phyloP scores from a whole-genome alignment of 73 alveolate species.

The Uronychia binucleata region DNA sequence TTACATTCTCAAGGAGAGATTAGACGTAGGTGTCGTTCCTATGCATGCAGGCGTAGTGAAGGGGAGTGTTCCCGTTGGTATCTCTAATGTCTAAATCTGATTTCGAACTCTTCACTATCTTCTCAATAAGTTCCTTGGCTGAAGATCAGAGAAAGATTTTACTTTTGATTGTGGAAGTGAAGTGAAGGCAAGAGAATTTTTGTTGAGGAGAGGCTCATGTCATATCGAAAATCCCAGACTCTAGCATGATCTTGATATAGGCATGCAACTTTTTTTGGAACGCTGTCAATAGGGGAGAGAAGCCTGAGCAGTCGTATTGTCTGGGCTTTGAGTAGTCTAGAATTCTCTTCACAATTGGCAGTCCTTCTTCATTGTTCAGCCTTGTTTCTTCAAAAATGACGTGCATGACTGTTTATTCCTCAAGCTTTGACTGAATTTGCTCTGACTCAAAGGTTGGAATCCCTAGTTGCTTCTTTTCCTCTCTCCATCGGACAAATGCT shows the following conservation, averaged over 20 bases:
- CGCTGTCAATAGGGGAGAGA: neutral
- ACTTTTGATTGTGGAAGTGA: neutral
- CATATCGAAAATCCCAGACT: neutral
- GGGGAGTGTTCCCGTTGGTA: conserved; percentile 64
- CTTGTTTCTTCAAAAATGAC: too few relatives aligned
- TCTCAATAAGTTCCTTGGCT: neutral
- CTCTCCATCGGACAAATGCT: too few relatives aligned
- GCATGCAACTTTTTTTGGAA: neutral
- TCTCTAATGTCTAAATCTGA: conserved; percentile 18
- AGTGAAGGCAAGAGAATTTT: neutral
- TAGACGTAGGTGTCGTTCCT: neutral
- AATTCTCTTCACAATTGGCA: neutral
- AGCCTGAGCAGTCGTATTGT: neutral
- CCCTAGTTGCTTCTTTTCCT: too few relatives aligned
- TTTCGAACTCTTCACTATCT: neutral
- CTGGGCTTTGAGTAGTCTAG: neutral
- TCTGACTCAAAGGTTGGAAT: too few relatives aligned
- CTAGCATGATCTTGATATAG: neutral
- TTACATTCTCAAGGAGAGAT: neutral
- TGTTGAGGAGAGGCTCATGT: neutral
- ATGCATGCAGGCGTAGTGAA: conserved; percentile 74
- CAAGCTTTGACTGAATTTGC: too few relatives aligned
- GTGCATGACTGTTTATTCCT: too few relatives aligned
- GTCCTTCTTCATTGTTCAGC: neutral
- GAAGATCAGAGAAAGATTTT: too few relatives aligned